Conservation (phyloP, 2,329 filamentous ascomycete species). For the Beauveria australis region DNA sequence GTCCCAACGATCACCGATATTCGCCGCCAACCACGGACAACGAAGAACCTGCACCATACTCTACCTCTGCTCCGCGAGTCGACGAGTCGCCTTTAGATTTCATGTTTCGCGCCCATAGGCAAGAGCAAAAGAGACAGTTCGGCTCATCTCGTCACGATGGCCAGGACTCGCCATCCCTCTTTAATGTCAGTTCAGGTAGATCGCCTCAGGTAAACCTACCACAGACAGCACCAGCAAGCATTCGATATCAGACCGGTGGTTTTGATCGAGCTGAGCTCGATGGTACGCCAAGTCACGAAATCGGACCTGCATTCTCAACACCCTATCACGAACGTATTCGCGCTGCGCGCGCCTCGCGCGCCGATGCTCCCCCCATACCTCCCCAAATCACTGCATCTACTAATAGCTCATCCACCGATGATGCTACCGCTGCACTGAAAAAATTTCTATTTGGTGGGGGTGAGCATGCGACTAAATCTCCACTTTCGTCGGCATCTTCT, state of each 20-base stretch:
- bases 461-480: not conserved
- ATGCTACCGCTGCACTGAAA: conserved; percentile 28
- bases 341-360: conserved; percentile 35
- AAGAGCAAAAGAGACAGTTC: conserved; percentile 59
- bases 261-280: conserved; percentile 50
- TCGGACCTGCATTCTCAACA: conserved; percentile 61
- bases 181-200: not conserved
- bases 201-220: conserved; percentile 14
- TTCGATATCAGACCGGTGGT: conserved; percentile 13
- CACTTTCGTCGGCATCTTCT: not conserved
- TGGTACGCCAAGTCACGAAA: conserved; percentile 42
- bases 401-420: conserved; percentile 1
- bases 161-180: conserved; percentile 15
- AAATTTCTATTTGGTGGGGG: conserved; percentile 43
- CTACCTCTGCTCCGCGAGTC: conserved; percentile 23
- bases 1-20: conserved; percentile 29
- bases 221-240: conserved; percentile 35
- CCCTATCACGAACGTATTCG: conserved; percentile 55
- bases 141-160: conserved; percentile 39
- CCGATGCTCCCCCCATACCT: conserved; percentile 18
- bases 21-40: conserved; percentile 46
- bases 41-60: conserved; percentile 38
- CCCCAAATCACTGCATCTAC: conserved; percentile 33
- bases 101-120: conserved; percentile 80
- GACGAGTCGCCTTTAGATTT: conserved; percentile 76